phyloP scores from a whole-genome alignment of 2,329 filamentous ascomycete genomes.

The Fusarium mangiferae region DNA sequence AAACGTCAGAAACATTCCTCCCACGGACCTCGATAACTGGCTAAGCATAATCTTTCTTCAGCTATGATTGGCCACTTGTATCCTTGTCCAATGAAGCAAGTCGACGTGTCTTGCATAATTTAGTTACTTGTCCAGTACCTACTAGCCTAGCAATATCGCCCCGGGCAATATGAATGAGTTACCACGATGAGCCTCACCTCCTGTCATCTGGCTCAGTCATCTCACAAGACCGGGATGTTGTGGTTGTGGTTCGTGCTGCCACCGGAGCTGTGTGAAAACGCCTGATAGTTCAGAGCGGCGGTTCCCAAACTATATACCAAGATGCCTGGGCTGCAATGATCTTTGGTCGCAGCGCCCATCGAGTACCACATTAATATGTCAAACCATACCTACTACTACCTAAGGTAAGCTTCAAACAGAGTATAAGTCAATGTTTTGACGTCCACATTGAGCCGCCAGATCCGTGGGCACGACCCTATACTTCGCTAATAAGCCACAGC shows the following conservation, averaged over 20 bases:
- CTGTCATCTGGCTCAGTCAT: neutral
- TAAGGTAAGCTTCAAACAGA: neutral
- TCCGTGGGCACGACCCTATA: neutral
- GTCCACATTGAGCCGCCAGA: neutral
- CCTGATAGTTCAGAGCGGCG: neutral
- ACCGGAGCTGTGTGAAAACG: neutral
- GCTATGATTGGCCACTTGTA: neutral
- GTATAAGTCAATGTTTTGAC: neutral
- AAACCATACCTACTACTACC: neutral
- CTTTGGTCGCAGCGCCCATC: neutral
- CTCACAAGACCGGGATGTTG: neutral
- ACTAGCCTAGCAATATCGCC: constrained; percentile 21
- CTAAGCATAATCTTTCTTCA: neutral
- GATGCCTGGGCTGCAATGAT: neutral
- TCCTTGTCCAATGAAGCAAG: constrained; percentile 14
- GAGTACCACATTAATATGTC: neutral
- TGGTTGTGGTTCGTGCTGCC: neutral
- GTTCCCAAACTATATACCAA: neutral
- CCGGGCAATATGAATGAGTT: neutral
- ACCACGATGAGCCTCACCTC: neutral
- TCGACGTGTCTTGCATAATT: constrained; percentile 46
- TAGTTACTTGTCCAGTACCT: neutral
- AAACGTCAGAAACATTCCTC: neutral
- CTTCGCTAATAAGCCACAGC: neutral
- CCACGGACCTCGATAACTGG: neutral